Evolutionary conservation across 176 grass and related monocot genomes (phyloP), one percentile per base, ranked within the genome.

Genomic region (Musa troglodytarum): DNA sequence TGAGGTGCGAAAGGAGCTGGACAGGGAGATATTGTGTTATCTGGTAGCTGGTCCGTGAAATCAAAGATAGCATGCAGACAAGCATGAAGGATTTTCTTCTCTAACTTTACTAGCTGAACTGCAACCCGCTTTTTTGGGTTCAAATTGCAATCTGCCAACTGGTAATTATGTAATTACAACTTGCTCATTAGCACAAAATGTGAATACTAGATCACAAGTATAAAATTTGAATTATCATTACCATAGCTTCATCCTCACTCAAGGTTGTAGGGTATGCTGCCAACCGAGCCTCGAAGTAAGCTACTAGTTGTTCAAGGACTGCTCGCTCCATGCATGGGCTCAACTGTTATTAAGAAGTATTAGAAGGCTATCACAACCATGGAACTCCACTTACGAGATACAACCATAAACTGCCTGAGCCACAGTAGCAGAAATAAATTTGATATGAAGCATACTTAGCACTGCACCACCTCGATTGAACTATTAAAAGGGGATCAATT

Each of bases 81-180:
- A 62, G 80, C 88, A 89, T 91, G 95, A 61, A 98, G 80, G 73
- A 98, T 91, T 83, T 87, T 98, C 84, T 98, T 98, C 71, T 98
- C 95, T 64, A 94, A 78, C 70, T 82, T 94, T 72, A 94, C 80
- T 85, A 94, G 95, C 58, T 92, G 88, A 58, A 79, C 84, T 49
- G 95, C 95, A 74, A 98, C 95, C 79, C 87, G 81, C 62, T 83
- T 98, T 82, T 98, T 98, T 76, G 90, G 86, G 73, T 91, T 83
- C 95, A 98, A 89, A 82, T 76, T 89, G 71, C 77, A 80, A 87
- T 84, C 84, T 72, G 63, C 78, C 76, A 98, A 85, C 95, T 98
- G 82, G 63, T 57, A 79, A 56, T 77, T 9, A 83, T 21, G 74
- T 16, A 57, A 61, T 58, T 3, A 20, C 52, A 71, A 54, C 25